Conservation (phyloP, 2,329 filamentous ascomycete species). For the Colletotrichum plurivorum region DNA sequence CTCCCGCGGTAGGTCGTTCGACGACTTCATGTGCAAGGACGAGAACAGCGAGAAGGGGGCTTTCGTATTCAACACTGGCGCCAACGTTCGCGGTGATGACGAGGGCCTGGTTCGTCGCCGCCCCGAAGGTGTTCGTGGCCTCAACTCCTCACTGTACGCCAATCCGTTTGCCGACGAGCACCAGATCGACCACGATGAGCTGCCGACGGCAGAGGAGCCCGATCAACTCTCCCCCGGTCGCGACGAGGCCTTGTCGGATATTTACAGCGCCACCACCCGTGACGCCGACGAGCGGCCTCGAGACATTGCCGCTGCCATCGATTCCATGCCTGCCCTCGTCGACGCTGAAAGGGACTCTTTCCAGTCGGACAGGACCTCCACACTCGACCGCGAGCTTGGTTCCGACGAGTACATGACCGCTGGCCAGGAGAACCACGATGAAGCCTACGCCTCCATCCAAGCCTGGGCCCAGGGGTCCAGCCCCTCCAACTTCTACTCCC, state of each 20-base stretch:
- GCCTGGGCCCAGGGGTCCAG: constrained; percentile 73
- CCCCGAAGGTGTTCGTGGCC: constrained; percentile 60
- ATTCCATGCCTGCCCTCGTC: constrained; percentile 49
- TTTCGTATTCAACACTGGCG: constrained; percentile 71
- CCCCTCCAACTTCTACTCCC: constrained; percentile 70
- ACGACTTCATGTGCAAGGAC: constrained; percentile 71
- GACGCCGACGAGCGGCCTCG: constrained; percentile 46
- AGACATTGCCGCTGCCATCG: constrained; percentile 43
- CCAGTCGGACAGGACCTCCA: constrained; percentile 36
- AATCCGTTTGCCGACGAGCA: constrained; percentile 74
- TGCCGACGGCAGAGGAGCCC: constrained; percentile 47
- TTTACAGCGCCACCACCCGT: constrained; percentile 71
- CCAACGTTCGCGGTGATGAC: constrained; percentile 57
- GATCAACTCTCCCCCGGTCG: constrained; percentile 59
- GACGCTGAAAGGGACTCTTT: constrained; percentile 46
- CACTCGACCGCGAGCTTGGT: constrained; percentile 50
- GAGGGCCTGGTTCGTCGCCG: constrained; percentile 65
- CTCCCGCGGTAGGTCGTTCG: constrained; percentile 63
- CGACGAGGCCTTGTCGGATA: constrained; percentile 66
- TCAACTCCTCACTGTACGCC: constrained; percentile 63
- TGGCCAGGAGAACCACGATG: constrained; percentile 60
- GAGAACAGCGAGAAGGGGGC: constrained; percentile 66
- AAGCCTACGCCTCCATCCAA: constrained; percentile 73
- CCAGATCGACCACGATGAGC: constrained; percentile 65
- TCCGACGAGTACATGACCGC: constrained; percentile 68